Conservation (phyloP, 345 rosid species). For the Boechera retrofracta region DNA sequence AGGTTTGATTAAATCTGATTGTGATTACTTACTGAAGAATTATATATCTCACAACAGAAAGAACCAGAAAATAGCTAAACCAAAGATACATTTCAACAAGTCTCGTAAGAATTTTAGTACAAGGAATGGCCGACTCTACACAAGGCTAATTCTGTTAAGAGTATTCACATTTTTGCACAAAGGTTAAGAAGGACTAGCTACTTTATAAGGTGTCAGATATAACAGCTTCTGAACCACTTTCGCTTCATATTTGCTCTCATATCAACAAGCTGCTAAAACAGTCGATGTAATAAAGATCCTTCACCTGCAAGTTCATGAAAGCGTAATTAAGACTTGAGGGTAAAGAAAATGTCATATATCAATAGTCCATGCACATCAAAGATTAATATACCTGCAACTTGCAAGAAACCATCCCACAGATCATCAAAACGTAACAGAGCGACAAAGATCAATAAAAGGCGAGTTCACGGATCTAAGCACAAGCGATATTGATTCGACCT, state of each 20-base stretch:
- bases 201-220: neutral
- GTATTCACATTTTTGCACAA: neutral
- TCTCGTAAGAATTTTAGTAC: neutral
- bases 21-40: neutral
- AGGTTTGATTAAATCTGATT: neutral
- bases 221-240: conserved; percentile 1
- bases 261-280: neutral
- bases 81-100: neutral
- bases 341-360: neutral
- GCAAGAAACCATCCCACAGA: neutral
- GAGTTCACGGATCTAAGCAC: neutral
- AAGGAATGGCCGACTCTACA: neutral
- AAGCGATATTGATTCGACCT: neutral
- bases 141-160: neutral
- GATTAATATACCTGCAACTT: neutral
- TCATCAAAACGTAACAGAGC: neutral
- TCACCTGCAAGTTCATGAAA: conserved; percentile 1
- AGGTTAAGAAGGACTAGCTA: neutral
- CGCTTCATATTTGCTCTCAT: neutral
- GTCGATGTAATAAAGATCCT: neutral
- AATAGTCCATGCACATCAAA: neutral
- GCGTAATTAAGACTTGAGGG: neutral
- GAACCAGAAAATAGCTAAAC: neutral
- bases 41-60: neutral
- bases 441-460: neutral